Percentiles rank a stretch among this genome's conserved stretches.
These are phyloP conservation scores for Leccinellum luteum DNA, from an alignment of 768 basidiomycete genomes.

Conservation along the genomic window DNA sequence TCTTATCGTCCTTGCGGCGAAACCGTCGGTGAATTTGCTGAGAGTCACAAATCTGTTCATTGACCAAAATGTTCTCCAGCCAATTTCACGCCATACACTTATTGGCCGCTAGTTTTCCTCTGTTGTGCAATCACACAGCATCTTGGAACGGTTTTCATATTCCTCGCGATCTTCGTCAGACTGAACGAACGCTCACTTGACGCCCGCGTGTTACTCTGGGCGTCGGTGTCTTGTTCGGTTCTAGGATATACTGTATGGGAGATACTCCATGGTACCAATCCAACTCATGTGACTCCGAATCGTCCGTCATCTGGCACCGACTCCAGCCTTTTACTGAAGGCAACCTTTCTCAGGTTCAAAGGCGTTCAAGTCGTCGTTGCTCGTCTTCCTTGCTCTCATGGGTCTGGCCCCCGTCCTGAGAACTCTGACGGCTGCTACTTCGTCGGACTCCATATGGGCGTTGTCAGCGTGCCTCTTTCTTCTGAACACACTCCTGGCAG, in stretches of 20 bases:
- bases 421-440: constrained; percentile 92
- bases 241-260: constrained; percentile 65
- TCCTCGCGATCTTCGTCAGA: constrained; percentile 75
- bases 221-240: constrained; percentile 58
- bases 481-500: constrained; percentile 78
- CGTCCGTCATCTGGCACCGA: constrained; percentile 22
- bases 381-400: constrained; percentile 87
- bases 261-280: constrained; percentile 42
- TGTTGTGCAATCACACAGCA: constrained; percentile 84
- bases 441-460: constrained; percentile 97
- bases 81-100: constrained; percentile 77
- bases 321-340: constrained; percentile 10
- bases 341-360: constrained; percentile 54
- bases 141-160: constrained; percentile 74
- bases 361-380: constrained; percentile 73
- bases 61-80: constrained; percentile 41
- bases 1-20: constrained; percentile 72
- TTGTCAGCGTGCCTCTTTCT: constrained; percentile 81
- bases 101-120: constrained; percentile 66
- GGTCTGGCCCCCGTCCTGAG: constrained; percentile 88
- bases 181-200: constrained; percentile 64
- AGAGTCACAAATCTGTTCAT: constrained; percentile 7
- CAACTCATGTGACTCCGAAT: constrained; percentile 19
- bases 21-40: constrained; percentile 57
- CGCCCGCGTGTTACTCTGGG: constrained; percentile 65